Evolutionary conservation across 2,329 filamentous ascomycete species (phyloP), one percentile per base, ranked within the genome.

Genomic region (Pseudogymnoascus sp.): DNA sequence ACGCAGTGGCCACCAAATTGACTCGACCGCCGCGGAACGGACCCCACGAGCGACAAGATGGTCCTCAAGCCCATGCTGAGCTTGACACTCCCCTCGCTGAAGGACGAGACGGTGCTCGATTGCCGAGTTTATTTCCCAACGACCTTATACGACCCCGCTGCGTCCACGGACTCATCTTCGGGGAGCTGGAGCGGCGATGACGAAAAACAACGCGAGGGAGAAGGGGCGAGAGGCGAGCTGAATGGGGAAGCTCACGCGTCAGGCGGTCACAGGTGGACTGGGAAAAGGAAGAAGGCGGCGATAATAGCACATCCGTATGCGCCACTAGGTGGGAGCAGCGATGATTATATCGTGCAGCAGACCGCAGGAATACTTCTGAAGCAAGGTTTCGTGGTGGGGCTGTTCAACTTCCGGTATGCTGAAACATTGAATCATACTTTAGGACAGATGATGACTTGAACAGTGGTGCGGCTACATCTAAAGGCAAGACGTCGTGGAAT

Each of bases 221-320:
- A n/a, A 2, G n/a, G 16, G 18, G 4, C n/a, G 25, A 63, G 28
- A 33, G 12, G 28, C 7, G 4, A 62, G 44, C 25, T 28, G 23
- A 63, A 25, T 12, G 16, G 8, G 33, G 40, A 64, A 18, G 25
- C 23, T 28, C 28, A 18, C 25, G 31, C 18, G 31, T 16, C 44
- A 60, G 31, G 42, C n/a, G 37, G 10, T 56, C 28, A 5, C 63
- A 66, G 21, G 65, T 77, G 74, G 47, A 28, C 47, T 16, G 18
- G 2, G 23, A 53, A 53, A 75, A 71, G 65, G 56, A 77, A 73
- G 64, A 79, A 75, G 65, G 84, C 80, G 3, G 85, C 86, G 0
- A 79, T 96, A 3, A 77, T 97, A 40, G 92, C 92, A 11, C 94
- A 97, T 74, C 93, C 94, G 0, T 97, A 97, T 72, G 91, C 91